Percentiles rank a stretch among this genome's conserved stretches.
Conservation (phyloP, 179 eudicot genomes). For the Drosera spatulata region DNA sequence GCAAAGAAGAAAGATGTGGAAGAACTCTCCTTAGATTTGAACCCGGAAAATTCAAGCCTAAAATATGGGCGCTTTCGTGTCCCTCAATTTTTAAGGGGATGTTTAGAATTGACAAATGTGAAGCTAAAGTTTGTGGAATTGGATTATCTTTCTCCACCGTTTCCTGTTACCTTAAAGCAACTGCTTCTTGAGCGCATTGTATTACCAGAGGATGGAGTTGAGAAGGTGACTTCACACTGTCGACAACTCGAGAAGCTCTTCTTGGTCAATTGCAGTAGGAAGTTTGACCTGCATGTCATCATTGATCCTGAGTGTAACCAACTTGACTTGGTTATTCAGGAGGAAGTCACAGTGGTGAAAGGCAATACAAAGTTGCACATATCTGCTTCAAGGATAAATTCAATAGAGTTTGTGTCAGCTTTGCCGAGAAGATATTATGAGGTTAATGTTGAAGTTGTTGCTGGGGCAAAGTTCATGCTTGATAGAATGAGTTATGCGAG, state of each 20-base stretch:
- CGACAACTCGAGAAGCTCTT: conserved; percentile 11
- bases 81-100: background rate
- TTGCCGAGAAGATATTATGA: conserved; percentile 12
- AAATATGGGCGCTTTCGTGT: conserved; percentile 2
- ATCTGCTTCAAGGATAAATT: conserved; percentile 5
- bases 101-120: conserved; percentile 8
- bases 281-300: conserved; percentile 4
- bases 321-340: conserved; percentile 7
- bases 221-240: conserved; percentile 9
- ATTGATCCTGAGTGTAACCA: conserved; percentile 4
- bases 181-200: conserved; percentile 14
- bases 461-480: conserved; percentile 10
- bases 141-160: conserved; percentile 4
- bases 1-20: conserved; percentile 8
- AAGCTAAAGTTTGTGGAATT: conserved; percentile 10
- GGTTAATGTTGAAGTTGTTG: conserved; percentile 1
- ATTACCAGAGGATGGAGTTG: conserved; percentile 5
- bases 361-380: background rate
- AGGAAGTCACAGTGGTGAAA: too few species aligned
- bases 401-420: conserved; percentile 13
- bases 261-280: conserved; percentile 14
- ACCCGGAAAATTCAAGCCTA: conserved; percentile 5
- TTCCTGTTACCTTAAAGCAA: conserved; percentile 5
- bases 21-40: conserved; percentile 16
- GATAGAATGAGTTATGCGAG: conserved; percentile 11